phyloP scores from a whole-genome alignment of 306 rosid species.

The Vigna angularis region DNA sequence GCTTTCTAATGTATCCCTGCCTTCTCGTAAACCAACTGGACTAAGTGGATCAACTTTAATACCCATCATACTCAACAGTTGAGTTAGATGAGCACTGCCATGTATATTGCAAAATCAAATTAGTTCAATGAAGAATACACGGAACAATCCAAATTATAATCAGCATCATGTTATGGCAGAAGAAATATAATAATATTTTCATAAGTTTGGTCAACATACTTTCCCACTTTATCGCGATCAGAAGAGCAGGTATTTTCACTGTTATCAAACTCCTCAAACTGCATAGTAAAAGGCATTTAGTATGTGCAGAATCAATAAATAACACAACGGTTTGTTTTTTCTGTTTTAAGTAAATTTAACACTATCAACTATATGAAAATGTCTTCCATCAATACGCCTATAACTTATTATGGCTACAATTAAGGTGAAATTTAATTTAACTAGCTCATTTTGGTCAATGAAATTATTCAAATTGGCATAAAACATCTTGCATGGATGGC shows the following conservation, averaged over 20 bases:
- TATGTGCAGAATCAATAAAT: conserved; percentile 21
- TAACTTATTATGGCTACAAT: conserved; percentile 18
- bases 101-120: conserved; percentile 36
- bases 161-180: conserved; percentile 25
- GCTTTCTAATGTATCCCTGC: conserved; percentile 43
- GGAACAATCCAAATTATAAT: conserved; percentile 19
- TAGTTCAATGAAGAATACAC: conserved; percentile 23
- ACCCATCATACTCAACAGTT: conserved; percentile 48
- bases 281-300: conserved; percentile 46
- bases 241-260: conserved; percentile 41
- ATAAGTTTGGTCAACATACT: conserved; percentile 52
- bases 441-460: background rate
- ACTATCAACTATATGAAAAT: conserved; percentile 31
- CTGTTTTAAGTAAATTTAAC: conserved; percentile 14
- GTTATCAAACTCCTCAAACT: conserved; percentile 60
- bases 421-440: conserved; percentile 22
- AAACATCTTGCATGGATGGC: background rate
- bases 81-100: conserved; percentile 56
- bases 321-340: background rate
- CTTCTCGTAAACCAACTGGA: conserved; percentile 32
- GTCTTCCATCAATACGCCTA: conserved; percentile 12
- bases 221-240: conserved; percentile 49
- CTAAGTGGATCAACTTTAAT: conserved; percentile 49
- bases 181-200: background rate
- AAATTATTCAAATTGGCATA: conserved; percentile 8